Conservation (phyloP, 2,329 filamentous ascomycete species). For the Neurospora sp. region DNA sequence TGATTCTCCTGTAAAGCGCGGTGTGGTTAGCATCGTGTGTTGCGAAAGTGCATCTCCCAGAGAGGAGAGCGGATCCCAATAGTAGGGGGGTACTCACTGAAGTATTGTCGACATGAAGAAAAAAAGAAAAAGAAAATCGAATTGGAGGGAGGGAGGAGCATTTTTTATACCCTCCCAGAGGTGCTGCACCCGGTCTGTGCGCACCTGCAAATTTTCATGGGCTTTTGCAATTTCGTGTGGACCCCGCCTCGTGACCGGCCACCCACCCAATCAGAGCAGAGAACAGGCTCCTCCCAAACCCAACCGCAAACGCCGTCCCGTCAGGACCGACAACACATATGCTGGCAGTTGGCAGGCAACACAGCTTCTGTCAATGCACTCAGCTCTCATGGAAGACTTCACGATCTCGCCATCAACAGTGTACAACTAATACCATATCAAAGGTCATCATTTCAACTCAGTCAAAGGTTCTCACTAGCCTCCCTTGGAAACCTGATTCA, state of each 20-base stretch:
- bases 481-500: not conserved
- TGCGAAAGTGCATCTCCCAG: not conserved
- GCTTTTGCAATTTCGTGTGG: not conserved
- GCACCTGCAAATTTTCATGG: not conserved
- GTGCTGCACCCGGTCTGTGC: not conserved
- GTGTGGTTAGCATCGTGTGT: not conserved
- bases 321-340: not conserved
- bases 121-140: constrained; percentile 29
- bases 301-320: not conserved
- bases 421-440: not conserved
- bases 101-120: constrained; percentile 52
- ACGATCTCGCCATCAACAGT: not conserved
- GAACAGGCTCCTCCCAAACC: not conserved
- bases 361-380: not conserved
- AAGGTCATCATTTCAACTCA: not conserved
- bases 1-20: constrained; percentile 54
- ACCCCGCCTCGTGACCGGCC: not conserved
- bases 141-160: not conserved
- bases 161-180: not conserved
- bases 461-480: not conserved
- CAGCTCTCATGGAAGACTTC: not conserved
- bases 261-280: not conserved
- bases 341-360: not conserved
- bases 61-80: not conserved
- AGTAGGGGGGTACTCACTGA: constrained; percentile 22